Conservation (phyloP, 192 early-diverging fungal genomes). For the Kappamyces sp. region DNA sequence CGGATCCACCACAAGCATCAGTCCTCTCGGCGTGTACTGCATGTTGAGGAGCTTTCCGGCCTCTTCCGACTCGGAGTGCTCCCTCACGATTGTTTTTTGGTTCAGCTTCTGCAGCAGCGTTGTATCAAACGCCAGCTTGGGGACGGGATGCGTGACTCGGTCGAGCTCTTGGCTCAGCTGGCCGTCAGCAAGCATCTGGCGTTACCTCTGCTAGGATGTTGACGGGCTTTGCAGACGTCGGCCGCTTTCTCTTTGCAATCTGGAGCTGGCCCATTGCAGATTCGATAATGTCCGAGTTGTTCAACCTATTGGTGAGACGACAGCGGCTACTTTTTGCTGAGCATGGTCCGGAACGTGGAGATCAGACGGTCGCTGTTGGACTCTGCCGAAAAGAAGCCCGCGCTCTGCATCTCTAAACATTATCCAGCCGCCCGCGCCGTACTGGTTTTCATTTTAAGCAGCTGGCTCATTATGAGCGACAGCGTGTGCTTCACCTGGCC, state of each 20-base stretch:
- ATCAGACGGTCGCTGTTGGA: constrained; percentile 25
- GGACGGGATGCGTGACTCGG: constrained; percentile 28
- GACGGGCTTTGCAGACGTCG: no score
- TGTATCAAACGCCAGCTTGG: constrained; percentile 15
- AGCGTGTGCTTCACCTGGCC: constrained; percentile 22
- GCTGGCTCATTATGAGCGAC: constrained; percentile 10
- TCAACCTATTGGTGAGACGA: background rate
- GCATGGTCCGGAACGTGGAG: constrained; percentile 33
- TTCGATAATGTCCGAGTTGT: constrained; percentile 10
- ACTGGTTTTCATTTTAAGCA: constrained; percentile 10
- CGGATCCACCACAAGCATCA: background rate
- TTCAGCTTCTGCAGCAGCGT: no score
- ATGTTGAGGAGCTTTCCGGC: constrained; percentile 11
- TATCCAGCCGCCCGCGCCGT: background rate
- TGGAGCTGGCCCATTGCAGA: background rate
- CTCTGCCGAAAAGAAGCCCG: constrained; percentile 22
- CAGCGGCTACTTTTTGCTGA: constrained; percentile 25
- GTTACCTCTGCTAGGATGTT: no score
- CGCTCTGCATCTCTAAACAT: constrained; percentile 24
- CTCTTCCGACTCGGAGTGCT: no score
- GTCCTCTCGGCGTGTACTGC: constrained; percentile 21
- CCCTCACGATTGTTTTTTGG: no score
- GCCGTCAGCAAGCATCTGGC: no score
- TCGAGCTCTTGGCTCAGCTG: constrained; percentile 38
- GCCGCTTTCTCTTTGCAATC: no score